Evolutionary conservation across 1,139 yeast genomes (phyloP), one percentile per base, ranked within the genome.

Genomic region (Hanseniaspora uvarum): DNA sequence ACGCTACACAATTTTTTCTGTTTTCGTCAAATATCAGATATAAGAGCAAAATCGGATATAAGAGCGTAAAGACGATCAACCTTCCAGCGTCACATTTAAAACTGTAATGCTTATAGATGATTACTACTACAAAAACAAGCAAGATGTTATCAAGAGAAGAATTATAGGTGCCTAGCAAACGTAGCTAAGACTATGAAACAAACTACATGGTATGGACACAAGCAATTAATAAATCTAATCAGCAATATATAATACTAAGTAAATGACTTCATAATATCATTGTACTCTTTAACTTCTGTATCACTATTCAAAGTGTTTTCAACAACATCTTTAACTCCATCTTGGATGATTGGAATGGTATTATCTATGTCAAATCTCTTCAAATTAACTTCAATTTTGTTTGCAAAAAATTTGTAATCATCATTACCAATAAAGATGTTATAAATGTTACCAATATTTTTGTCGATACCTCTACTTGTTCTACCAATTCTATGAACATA

Each of bases 401-500:
- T 72, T 61, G 79, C 79, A 81, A 88, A 86, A 58, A 67, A 70
- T 60, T 75, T 80, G 55, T 71, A 72, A 60, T 88, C 96, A 55
- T 88, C 89, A 56, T 77, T 79, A 30, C 95, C 95, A 56, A 81
- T 75, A 23, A 81, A 73, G 41, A 88, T 65, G 55, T 78, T 83
- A 63, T 80, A 77, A 0, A 95, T 95, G 52, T 73, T 72, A 63
- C 99, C 99, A 24, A 50, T 44, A 4, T 30, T 14, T 0, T 61
- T 51, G 49, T 81, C 77, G 55, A 84, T 82, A 1, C 97, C 98
- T 69, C 98, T 80, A 1, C 97, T 97, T 0, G 97, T 89, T 72
- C 98, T 81, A 45, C 98, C 98, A 36, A 89, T 92, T 60, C 98
- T 77, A 67, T 92, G 99, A 33, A 92, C 86, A 62, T 92, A 94